phyloP scores from a whole-genome alignment of 345 rosid species.

The Eucalyptus cladocalyx region DNA sequence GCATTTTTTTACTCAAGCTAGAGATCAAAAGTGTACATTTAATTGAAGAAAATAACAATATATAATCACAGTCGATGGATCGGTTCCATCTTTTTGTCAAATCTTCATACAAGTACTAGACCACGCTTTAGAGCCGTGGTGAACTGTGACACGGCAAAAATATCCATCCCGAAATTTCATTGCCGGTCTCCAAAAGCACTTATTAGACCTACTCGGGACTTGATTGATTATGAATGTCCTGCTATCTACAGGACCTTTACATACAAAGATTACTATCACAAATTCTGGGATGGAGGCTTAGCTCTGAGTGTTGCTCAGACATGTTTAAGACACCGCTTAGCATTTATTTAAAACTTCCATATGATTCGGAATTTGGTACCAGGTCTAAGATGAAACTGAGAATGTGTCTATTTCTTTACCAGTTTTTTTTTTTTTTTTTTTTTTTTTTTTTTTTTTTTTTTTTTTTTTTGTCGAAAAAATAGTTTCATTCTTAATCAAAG shows the following conservation, averaged over 20 bases:
- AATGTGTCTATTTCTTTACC: too few species aligned
- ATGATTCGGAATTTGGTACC: too few species aligned
- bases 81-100: not conserved
- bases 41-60: not conserved
- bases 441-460: too few species aligned
- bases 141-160: too few species aligned
- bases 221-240: too few species aligned
- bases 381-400: too few species aligned
- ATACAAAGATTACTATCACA: too few species aligned
- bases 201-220: too few species aligned
- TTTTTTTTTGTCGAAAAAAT: too few species aligned
- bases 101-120: not conserved
- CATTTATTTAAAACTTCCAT: not conserved
- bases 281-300: not conserved
- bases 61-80: not conserved
- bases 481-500: too few species aligned
- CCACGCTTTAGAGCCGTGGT: not conserved
- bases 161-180: not conserved
- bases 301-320: slow-evolving; percentile 36
- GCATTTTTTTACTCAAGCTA: not conserved
- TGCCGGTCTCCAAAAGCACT: not conserved
- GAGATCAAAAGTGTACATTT: not conserved
- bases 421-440: too few species aligned
- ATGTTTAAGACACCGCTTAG: slow-evolving; percentile 16
- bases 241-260: too few species aligned